phyloP scores from a whole-genome alignment of 345 rosid species.

The Salix arbutifolia region DNA sequence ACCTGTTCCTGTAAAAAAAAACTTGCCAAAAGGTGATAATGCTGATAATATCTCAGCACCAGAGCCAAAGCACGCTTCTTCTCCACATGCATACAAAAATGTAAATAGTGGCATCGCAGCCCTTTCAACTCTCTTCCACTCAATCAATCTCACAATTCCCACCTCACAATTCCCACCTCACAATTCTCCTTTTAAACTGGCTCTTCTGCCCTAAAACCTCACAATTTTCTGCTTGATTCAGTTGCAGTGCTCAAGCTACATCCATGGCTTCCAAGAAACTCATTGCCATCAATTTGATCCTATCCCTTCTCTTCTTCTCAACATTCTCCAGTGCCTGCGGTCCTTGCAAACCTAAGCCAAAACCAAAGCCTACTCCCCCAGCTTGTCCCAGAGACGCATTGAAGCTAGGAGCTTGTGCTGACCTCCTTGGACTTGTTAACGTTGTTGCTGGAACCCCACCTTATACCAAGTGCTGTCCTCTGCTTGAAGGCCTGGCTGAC shows the following conservation, averaged over 20 bases:
- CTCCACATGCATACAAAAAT: constrained; percentile 30
- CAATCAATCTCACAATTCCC: constrained; percentile 20
- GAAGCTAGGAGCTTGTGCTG: constrained; percentile 51
- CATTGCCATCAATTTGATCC: constrained; percentile 21
- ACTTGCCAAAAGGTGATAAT: too few relatives aligned
- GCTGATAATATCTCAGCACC: neutral
- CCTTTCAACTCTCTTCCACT: constrained; percentile 35
- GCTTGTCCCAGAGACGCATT: constrained; percentile 42
- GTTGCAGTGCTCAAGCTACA: neutral
- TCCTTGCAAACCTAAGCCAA: constrained; percentile 23
- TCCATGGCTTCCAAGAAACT: constrained; percentile 43
- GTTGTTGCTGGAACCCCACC: constrained; percentile 33
- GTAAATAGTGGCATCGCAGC: constrained; percentile 22
- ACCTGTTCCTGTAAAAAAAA: too few relatives aligned
- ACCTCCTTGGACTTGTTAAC: constrained; percentile 41
- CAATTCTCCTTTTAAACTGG: constrained; percentile 29
- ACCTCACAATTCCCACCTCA: too few relatives aligned
- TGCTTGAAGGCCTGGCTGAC: constrained; percentile 42
- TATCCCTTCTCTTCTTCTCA: constrained; percentile 34
- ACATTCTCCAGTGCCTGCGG: constrained; percentile 28
- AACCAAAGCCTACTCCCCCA: neutral
- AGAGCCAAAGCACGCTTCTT: neutral
- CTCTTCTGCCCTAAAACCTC: neutral
- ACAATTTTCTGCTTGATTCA: neutral
- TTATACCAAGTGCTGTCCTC: constrained; percentile 43